A percentile compares a stretch with the other conserved stretches of the same genome.
phyloP scores from a whole-genome alignment of 805 yeast species.

The Wickerhamomyces silvicola region DNA sequence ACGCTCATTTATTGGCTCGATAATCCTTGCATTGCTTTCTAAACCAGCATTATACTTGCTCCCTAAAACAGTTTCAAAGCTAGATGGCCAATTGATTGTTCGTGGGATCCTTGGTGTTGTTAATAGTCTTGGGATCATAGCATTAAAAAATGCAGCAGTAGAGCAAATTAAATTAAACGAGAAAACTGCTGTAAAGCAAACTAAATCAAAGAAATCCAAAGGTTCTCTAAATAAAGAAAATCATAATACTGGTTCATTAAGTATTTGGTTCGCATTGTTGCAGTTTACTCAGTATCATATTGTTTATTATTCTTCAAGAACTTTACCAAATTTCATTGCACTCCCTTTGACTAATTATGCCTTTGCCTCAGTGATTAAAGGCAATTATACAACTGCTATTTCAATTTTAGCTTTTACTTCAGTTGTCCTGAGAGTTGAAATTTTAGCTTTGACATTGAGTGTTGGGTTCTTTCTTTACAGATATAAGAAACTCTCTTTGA shows the following conservation, averaged over 20 bases:
- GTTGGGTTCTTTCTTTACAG: constrained; percentile 39
- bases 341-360: constrained; percentile 65
- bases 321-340: constrained; percentile 77
- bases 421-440: constrained; percentile 65
- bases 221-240: constrained; percentile 9
- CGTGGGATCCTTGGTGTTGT: constrained; percentile 58
- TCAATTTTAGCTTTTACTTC: constrained; percentile 55
- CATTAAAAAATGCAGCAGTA: constrained; percentile 36
- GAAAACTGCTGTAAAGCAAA: neutral
- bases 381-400: constrained; percentile 39
- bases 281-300: constrained; percentile 71
- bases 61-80: constrained; percentile 29
- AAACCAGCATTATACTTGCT: constrained; percentile 28
- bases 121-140: constrained; percentile 49
- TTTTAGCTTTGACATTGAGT: constrained; percentile 48
- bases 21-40: constrained; percentile 41
- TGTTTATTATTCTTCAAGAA: constrained; percentile 71
- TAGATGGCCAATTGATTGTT: constrained; percentile 45
- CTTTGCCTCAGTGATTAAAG: constrained; percentile 42
- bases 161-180: constrained; percentile 21
- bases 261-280: constrained; percentile 56
- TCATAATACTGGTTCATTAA: constrained; percentile 25
- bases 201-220: constrained; percentile 10
- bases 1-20: constrained; percentile 72
- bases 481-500: constrained; percentile 40